Evolutionary conservation across 2,329 filamentous ascomycete species (phyloP).

Genomic region (Blastomyces parvus): DNA sequence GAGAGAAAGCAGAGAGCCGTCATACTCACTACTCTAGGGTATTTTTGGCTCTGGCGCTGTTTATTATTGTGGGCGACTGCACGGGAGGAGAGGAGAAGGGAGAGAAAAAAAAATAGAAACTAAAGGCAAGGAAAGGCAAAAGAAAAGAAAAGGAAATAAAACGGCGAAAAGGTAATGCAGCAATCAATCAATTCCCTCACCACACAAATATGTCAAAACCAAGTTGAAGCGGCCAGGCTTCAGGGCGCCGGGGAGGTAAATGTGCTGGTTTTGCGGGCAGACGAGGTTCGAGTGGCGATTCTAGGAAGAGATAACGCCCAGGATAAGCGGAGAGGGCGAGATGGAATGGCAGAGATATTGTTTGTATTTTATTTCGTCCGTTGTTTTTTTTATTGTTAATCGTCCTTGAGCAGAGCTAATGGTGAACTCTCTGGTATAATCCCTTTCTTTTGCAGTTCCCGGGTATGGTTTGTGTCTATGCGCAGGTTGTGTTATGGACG

Average conservation of each 20-base stretch:
- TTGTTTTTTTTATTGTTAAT: neutral
- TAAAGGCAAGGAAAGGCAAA: neutral
- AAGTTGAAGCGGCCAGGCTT: constrained; percentile 25
- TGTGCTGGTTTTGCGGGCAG: neutral
- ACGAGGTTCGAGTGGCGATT: constrained; percentile 1
- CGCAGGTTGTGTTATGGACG: neutral
- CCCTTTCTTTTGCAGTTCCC: neutral
- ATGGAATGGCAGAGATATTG: neutral
- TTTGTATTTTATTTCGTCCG: neutral
- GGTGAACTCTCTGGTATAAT: neutral
- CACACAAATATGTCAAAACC: neutral
- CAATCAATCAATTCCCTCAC: neutral
- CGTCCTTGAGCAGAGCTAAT: neutral
- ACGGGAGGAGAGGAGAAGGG: neutral
- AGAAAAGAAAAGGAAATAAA: neutral
- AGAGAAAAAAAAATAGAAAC: neutral
- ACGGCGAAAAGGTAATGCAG: neutral
- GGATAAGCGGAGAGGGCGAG: neutral
- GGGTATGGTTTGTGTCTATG: neutral
- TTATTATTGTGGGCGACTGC: neutral
- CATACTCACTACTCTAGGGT: neutral
- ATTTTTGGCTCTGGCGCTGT: neutral
- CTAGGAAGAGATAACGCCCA: neutral
- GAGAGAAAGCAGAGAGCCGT: neutral
- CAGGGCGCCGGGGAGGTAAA: constrained; percentile 14